Percentiles rank a stretch among this genome's conserved stretches.
Evolutionary conservation across 2,329 filamentous ascomycete genomes (phyloP).

Genomic region (Epichloe sibirici): DNA sequence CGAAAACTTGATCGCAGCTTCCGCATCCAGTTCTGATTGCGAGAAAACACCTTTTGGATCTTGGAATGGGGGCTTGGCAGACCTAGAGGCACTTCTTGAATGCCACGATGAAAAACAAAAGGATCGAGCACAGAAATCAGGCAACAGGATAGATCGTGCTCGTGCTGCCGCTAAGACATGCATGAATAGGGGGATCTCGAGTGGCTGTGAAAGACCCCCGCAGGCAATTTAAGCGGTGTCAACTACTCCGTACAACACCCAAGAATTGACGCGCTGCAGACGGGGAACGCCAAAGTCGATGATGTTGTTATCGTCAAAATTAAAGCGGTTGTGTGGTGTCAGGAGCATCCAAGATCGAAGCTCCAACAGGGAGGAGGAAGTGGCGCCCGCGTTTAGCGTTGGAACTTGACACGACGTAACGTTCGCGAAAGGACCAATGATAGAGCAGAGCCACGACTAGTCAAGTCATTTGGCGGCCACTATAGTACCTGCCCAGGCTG

Average conservation of each 20-base stretch:
- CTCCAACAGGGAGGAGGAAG: background rate
- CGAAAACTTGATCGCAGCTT: background rate
- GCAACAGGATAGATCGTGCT: background rate
- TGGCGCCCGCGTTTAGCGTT: background rate
- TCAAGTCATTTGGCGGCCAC: background rate
- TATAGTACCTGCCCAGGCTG: background rate
- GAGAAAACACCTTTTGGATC: background rate
- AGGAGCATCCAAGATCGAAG: background rate
- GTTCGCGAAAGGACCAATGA: background rate
- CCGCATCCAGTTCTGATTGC: background rate
- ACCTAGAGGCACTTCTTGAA: background rate
- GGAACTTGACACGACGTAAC: background rate
- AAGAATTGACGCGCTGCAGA: too few relatives aligned
- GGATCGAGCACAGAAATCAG: background rate
- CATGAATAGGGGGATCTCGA: background rate
- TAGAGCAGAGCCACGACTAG: background rate
- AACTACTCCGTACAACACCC: too few relatives aligned
- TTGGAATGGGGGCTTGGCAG: background rate
- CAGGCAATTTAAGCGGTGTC: background rate
- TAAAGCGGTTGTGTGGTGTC: background rate
- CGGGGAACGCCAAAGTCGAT: too few relatives aligned
- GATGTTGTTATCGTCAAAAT: background rate
- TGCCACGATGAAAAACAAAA: background rate
- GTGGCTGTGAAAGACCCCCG: background rate
- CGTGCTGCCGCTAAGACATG: too few relatives aligned